Evolutionary conservation across 768 basidiomycete species (phyloP).

Genomic region (Phaeotremella fagi): DNA sequence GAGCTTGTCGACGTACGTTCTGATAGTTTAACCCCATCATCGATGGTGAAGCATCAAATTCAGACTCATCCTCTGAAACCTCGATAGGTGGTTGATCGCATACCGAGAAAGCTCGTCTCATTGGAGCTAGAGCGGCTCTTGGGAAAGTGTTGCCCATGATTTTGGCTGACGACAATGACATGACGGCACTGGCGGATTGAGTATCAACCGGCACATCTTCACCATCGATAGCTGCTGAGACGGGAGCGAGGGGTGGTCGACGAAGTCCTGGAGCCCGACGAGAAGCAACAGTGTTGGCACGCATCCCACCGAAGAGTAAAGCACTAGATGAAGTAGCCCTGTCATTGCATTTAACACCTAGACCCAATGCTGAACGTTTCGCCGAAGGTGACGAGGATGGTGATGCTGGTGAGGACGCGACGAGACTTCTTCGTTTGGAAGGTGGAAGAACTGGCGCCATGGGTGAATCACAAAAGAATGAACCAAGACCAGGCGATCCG

Average conservation of each 20-base stretch:
- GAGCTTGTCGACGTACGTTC: conserved; percentile 9
- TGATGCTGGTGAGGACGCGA: conserved; percentile 40
- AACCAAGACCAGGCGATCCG: conserved; percentile 38
- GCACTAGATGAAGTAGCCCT: conserved; percentile 35
- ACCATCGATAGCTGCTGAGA: conserved; percentile 6
- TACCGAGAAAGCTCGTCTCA: conserved; percentile 46
- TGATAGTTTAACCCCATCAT: conserved; percentile 13
- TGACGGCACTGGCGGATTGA: background rate
- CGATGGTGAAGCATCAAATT: conserved; percentile 32
- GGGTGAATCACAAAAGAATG: conserved; percentile 46
- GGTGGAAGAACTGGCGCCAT: conserved; percentile 22
- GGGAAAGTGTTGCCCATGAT: conserved; percentile 19
- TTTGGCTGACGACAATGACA: background rate
- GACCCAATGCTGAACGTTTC: conserved; percentile 30
- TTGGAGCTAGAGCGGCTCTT: conserved; percentile 26
- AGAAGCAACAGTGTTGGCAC: conserved; percentile 17
- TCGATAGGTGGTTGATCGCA: conserved; percentile 42
- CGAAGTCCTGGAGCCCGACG: conserved; percentile 27
- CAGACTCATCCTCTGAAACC: conserved; percentile 35
- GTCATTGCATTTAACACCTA: conserved; percentile 19
- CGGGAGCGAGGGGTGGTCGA: conserved; percentile 35
- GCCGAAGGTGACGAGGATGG: conserved; percentile 42
- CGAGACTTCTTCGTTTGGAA: conserved; percentile 27
- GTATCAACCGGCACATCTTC: background rate
- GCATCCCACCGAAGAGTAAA: conserved; percentile 29